Evolutionary conservation across 2,329 filamentous ascomycete genomes (phyloP).

Genomic region (Claviceps sorghi): DNA sequence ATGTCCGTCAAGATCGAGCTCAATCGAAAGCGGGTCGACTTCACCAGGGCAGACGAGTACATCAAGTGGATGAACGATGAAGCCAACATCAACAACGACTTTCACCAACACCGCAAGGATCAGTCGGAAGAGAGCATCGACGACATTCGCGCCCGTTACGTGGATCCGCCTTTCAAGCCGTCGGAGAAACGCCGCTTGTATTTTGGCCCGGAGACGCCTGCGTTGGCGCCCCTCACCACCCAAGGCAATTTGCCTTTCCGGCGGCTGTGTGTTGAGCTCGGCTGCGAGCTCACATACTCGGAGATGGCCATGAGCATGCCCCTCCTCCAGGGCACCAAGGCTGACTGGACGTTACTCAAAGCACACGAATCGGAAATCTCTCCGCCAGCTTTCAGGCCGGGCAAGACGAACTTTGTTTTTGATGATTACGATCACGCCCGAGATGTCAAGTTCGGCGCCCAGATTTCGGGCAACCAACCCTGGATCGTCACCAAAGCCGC

Average conservation of each 20-base stretch:
- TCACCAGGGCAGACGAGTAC: conserved; percentile 62
- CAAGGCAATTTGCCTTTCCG: conserved; percentile 95
- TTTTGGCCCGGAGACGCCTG: conserved; percentile 84
- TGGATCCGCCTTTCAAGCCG: conserved; percentile 74
- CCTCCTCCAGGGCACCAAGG: conserved; percentile 74
- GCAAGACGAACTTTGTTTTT: conserved; percentile 35
- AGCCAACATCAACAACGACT: conserved; percentile 22
- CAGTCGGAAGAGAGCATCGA: conserved; percentile 32
- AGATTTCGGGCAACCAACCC: conserved; percentile 84
- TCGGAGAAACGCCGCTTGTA: conserved; percentile 92
- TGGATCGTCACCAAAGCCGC: conserved; percentile 83
- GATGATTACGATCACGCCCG: conserved; percentile 66
- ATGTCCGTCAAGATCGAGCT: conserved; percentile 59
- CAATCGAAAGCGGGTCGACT: conserved; percentile 54
- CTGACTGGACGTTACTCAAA: conserved; percentile 91
- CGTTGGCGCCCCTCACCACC: conserved; percentile 87
- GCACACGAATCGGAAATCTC: conserved; percentile 70
- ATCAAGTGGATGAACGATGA: conserved; percentile 63
- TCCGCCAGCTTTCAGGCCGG: conserved; percentile 52
- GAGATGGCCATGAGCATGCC: conserved; percentile 95
- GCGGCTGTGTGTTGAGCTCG: conserved; percentile 74
- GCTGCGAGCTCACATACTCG: conserved; percentile 87
- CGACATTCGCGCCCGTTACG: conserved; percentile 65
- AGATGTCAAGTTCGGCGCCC: conserved; percentile 79
- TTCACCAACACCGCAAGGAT: conserved; percentile 27